Evolutionary conservation across 2,329 filamentous ascomycete species (phyloP).

Genomic region (Xylariomycetidae sp.): DNA sequence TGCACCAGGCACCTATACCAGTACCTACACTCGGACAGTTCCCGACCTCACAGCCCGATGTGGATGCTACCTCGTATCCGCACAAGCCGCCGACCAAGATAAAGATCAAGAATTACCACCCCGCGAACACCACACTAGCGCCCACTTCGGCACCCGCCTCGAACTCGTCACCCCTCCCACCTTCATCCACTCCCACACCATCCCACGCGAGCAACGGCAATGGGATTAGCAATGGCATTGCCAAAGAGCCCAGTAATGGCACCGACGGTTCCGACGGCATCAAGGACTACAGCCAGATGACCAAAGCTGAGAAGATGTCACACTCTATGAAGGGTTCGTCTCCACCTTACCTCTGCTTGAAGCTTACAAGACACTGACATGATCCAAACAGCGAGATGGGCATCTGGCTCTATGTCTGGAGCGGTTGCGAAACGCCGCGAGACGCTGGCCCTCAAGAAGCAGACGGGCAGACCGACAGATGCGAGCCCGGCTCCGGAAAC

Average conservation of each 20-base stretch:
- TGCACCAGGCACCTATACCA: slow-evolving; percentile 2
- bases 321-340: slow-evolving; percentile 58
- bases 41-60: slow-evolving; percentile 4
- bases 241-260: slow-evolving; percentile 21
- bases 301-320: slow-evolving; percentile 62
- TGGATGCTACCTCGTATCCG: background rate
- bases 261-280: slow-evolving; percentile 29
- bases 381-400: slow-evolving; percentile 46
- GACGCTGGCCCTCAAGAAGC: slow-evolving; percentile 54
- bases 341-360: background rate
- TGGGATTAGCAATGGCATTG: slow-evolving; percentile 8
- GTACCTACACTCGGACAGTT: no score
- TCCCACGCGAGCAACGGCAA: slow-evolving; percentile 3
- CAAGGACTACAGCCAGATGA: slow-evolving; percentile 56
- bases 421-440: slow-evolving; percentile 57
- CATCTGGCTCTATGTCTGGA: slow-evolving; percentile 52
- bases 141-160: slow-evolving; percentile 9
- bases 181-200: background rate
- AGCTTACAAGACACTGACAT: slow-evolving; percentile 15
- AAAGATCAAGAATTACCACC: slow-evolving; percentile 29
- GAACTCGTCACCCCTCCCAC: slow-evolving; percentile 9
- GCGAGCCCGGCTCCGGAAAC: no score
- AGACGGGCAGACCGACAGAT: slow-evolving; percentile 27
- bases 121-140: slow-evolving; percentile 4
- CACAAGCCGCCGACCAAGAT: slow-evolving; percentile 24